Evolutionary conservation across 345 rosid genomes (phyloP), one percentile per base, ranked within the genome.

Genomic region (Populus simonii): DNA sequence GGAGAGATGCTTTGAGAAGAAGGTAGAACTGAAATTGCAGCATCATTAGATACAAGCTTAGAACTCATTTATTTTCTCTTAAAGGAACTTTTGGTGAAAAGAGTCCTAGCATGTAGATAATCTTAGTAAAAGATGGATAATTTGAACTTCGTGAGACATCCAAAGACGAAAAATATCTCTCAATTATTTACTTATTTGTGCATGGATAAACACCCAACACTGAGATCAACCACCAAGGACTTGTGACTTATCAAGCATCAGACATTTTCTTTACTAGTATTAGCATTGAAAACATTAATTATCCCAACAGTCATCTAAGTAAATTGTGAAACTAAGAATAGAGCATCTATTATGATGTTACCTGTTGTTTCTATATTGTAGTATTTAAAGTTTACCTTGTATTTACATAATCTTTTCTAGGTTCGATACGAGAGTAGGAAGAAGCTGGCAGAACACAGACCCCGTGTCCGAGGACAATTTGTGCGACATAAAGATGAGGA

Each of bases 361-460:
- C 5, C 51, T 12, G 29, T 10, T 59, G 15, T 8, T 59, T 23
- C 29, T 55, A 55, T 7, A 22, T n/a, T 55, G 25, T 55, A 27
- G 62, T 22, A 17, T 9, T 25, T 41, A 59, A 33, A 65, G 45
- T 18, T 49, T 55, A 25, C 59, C 29, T 36, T 39, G 23, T 9
- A 16, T 20, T 69, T 13, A 68, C 66, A n/a, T 22, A 3, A 36
- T 57, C 18, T 51, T 66, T 81, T 72, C 31, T 83, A 90, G 91
- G 88, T 90, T 65, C 87, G 90, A 67, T 90, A 90, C 63, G 85
- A 89, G 5, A 87, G 91, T 76, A 83, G 90, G 79, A 87, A 89
- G 87, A 84, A 83, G 66, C 80, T 88, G 78, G 91, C 93, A 0
- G 89, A 89, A 68, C 90, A 86, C 72, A 80, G 91, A 71, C 91